Percentiles rank a stretch among this genome's conserved stretches.
Conservation (phyloP, 73 alveolate species). For the Uronychia binucleata region DNA sequence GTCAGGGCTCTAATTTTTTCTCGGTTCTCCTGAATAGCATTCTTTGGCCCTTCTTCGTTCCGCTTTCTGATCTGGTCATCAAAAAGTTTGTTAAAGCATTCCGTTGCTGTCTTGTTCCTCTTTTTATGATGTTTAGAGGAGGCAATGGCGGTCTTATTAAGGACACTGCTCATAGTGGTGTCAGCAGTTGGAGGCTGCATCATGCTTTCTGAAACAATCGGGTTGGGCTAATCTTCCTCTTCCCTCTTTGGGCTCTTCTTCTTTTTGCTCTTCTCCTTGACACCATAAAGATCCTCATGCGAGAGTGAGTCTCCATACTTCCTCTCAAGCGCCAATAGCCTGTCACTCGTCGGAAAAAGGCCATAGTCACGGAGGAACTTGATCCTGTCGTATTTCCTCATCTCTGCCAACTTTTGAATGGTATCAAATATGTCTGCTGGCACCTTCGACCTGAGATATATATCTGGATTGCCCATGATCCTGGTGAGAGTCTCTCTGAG, state of each 20-base stretch:
- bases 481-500: slow-evolving; percentile 65
- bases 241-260: too few relatives aligned
- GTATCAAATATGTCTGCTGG: slow-evolving; percentile 75
- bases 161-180: too few relatives aligned
- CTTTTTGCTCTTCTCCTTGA: slow-evolving; percentile 18
- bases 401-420: slow-evolving; percentile 62
- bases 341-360: slow-evolving; percentile 60
- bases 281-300: slow-evolving; percentile 70
- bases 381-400: slow-evolving; percentile 69
- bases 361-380: slow-evolving; percentile 53
- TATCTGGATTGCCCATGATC: slow-evolving; percentile 70
- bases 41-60: slow-evolving; percentile 10
- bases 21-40: too few relatives aligned
- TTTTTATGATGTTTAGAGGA: too few relatives aligned
- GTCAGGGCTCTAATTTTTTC: too few relatives aligned
- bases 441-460: slow-evolving; percentile 73
- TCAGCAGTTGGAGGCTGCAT: too few relatives aligned
- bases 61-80: slow-evolving; percentile 11
- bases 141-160: too few relatives aligned
- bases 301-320: slow-evolving; percentile 73
- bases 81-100: too few relatives aligned
- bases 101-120: too few relatives aligned
- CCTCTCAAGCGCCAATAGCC: slow-evolving; percentile 60
- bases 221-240: too few relatives aligned
- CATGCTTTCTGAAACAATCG: too few relatives aligned